A percentile compares a stretch with the other conserved stretches of the same genome.
Evolutionary conservation across 1,139 yeast species (phyloP).

Genomic region (Pichia norvegensis): DNA sequence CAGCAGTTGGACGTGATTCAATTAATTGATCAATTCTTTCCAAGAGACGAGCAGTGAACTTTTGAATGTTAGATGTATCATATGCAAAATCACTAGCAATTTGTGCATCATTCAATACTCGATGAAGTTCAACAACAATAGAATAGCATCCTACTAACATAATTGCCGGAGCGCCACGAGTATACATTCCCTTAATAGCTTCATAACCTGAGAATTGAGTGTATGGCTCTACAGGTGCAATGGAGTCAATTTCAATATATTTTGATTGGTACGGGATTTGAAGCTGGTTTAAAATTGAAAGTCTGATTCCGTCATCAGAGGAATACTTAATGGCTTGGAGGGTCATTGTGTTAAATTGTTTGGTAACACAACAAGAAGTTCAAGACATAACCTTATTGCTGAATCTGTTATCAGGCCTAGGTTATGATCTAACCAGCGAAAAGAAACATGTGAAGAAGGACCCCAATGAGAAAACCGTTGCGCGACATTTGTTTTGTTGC

Average conservation of each 20-base stretch:
- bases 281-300: slow-evolving; percentile 73
- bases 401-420: too few relatives aligned
- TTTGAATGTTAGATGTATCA: slow-evolving; percentile 26
- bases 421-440: too few relatives aligned
- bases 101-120: slow-evolving; percentile 20
- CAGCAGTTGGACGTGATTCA: slow-evolving; percentile 90
- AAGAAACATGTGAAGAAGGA: too few relatives aligned
- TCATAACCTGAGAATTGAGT: slow-evolving; percentile 48
- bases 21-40: slow-evolving; percentile 57
- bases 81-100: slow-evolving; percentile 23
- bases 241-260: slow-evolving; percentile 46
- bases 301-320: slow-evolving; percentile 27
- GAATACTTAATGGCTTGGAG: slow-evolving; percentile 69
- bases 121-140: slow-evolving; percentile 59
- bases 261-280: slow-evolving; percentile 70
- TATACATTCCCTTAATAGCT: slow-evolving; percentile 86
- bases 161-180: slow-evolving; percentile 97
- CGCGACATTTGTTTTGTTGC: too few relatives aligned
- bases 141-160: slow-evolving; percentile 90
- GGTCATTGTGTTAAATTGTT: slow-evolving; percentile 21
- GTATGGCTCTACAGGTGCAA: slow-evolving; percentile 28
- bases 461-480: too few relatives aligned
- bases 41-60: slow-evolving; percentile 31
- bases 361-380: too few relatives aligned
- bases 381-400: too few relatives aligned